Conservation (phyloP, 768 basidiomycete species). For the Tubosaeta sp. region DNA sequence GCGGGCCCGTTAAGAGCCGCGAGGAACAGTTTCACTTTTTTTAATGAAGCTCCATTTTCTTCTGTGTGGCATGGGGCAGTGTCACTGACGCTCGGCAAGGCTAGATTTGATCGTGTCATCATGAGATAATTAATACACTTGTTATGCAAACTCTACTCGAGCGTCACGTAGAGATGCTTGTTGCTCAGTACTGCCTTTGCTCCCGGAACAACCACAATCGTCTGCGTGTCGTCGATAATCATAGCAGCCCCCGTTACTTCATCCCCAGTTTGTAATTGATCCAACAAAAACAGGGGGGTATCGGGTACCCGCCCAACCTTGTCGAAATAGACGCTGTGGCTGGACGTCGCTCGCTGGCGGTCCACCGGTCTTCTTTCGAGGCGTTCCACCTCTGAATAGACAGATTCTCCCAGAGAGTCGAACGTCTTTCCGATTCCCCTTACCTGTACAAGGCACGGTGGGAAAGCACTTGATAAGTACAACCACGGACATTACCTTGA, state of each 20-base stretch:
- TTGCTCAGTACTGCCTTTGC: slow-evolving; percentile 63
- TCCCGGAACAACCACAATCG: slow-evolving; percentile 81
- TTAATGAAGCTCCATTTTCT: not conserved
- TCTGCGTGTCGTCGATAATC: slow-evolving; percentile 95
- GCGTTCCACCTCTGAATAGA: slow-evolving; percentile 66
- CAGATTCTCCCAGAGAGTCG: slow-evolving; percentile 72
- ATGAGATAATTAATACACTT: not conserved
- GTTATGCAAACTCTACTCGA: slow-evolving; percentile 29
- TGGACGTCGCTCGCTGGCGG: slow-evolving; percentile 44
- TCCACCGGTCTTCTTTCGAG: slow-evolving; percentile 41
- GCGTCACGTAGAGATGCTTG: slow-evolving; percentile 58
- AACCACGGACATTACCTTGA: slow-evolving; percentile 54
- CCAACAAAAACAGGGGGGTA: slow-evolving; percentile 77
- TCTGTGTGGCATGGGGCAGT: not conserved
- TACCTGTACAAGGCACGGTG: slow-evolving; percentile 41
- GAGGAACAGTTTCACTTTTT: not conserved
- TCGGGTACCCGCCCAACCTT: slow-evolving; percentile 67
- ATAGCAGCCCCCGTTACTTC: slow-evolving; percentile 81
- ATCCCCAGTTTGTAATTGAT: slow-evolving; percentile 63
- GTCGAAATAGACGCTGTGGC: slow-evolving; percentile 78
- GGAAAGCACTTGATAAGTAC: not conserved
- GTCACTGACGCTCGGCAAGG: not conserved
- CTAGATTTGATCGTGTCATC: not conserved
- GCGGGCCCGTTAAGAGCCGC: not conserved
- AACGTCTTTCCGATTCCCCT: slow-evolving; percentile 91